Percentiles rank a stretch among this genome's conserved stretches.
These are phyloP conservation scores for Cryptococcus hybrid DNA, from an alignment of 1,284 basidiomycete genomes.

Conservation along the genomic window DNA sequence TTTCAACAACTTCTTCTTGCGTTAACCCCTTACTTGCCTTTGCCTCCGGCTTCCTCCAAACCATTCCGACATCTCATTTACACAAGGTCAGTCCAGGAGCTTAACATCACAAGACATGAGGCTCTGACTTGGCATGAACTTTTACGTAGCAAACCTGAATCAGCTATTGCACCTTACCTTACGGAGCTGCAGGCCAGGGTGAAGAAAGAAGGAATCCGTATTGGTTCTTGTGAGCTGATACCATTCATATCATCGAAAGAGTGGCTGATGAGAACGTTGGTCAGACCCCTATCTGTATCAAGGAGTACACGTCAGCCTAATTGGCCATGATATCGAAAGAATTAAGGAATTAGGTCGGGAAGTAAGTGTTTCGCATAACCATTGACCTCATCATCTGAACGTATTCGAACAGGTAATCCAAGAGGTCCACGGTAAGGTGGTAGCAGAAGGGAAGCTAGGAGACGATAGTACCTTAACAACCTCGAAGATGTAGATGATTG, in stretches of 20 bases:
- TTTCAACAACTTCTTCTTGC: constrained; percentile 72
- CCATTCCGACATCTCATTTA: constrained; percentile 74
- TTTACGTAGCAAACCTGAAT: constrained; percentile 68
- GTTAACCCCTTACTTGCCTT: constrained; percentile 68
- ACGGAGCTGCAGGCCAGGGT: constrained; percentile 72
- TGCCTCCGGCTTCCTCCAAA: constrained; percentile 67
- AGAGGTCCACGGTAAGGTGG: constrained; percentile 53
- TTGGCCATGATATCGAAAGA: constrained; percentile 64
- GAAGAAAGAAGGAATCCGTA: constrained; percentile 70
- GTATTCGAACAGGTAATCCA: constrained; percentile 44
- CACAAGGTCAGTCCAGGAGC: constrained; percentile 61
- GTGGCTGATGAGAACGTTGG: background rate
- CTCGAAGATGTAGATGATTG: too few relatives aligned
- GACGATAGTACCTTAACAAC: too few relatives aligned
- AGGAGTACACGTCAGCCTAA: constrained; percentile 65
- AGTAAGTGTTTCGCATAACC: constrained; percentile 49
- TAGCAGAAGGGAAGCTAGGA: constrained; percentile 51
- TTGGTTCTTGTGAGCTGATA: constrained; percentile 66
- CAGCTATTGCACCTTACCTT: constrained; percentile 84
- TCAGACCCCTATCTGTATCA: constrained; percentile 59
- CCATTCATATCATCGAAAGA: background rate
- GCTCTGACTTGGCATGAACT: background rate
- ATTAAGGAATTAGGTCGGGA: constrained; percentile 63
- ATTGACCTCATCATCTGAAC: background rate
- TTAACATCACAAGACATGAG: background rate